Base-by-base conservation (phyloP, 768 basidiomycete genomes). In the Boletellus sp. region DNA sequence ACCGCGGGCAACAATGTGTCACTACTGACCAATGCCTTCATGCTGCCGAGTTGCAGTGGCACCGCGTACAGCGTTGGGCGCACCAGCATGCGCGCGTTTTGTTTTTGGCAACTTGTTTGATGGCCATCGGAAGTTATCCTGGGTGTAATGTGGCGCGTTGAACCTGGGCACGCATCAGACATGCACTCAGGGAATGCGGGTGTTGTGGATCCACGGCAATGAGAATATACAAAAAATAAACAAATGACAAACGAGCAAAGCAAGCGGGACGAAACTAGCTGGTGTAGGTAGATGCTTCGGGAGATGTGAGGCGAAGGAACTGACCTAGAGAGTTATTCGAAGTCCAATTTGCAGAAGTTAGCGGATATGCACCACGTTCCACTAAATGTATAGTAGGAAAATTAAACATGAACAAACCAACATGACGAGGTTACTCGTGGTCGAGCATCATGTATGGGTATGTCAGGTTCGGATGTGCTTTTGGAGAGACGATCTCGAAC, bases 401-500 rank as follows among this genome's bases (percentile, higher is more conserved):
- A 51, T 55, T 48, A 53, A 52, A 52, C 40, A 34, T 19, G 39
- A 50, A 50, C 47, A 53, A 55, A 57, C 52, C 55, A 43, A 46
- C 26, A 54, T 52, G 44, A 51, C 46, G 31, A n/a, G 34, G 35
- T 45, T 64, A 60, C 45, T 70, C 66, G 47, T 78, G 74, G 59
- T 82, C 79, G 48, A 78, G 62, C 23, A 66, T 70, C 65, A 78
- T 73, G 59, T 83, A 83, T 19, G 84, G 83, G 61, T 83, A 83
- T 52, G 75, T 70, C 53, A 84, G 72, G 57, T 63, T 72, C 55
- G 56, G 57, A 50, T 53, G 67, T 64, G 57, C 70, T 69, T 67
- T 76, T 76, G 35, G 83, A 19, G 58, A 74, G 26, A 85, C 76
- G 33, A 84, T 76, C 67, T 87, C 85, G 59, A 85, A 85, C 59